These are phyloP conservation scores for Pseudogymnoascus sp. DNA, from an alignment of 2,329 filamentous ascomycete species.

Conservation along the genomic window DNA sequence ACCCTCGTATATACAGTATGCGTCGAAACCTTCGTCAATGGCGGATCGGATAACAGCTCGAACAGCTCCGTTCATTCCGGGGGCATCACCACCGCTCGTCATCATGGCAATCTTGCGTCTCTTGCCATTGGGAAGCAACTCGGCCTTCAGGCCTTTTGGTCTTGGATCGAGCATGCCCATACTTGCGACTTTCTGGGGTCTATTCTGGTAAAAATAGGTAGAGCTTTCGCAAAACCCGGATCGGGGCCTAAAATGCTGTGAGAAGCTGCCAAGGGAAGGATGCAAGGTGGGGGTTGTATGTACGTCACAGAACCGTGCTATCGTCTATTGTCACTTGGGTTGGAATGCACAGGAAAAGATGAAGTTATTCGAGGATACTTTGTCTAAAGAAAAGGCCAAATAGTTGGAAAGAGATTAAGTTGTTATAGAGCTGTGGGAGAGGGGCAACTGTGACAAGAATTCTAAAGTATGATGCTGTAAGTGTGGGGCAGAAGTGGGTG, in stretches of 20 bases:
- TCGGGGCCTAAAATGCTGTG: neutral
- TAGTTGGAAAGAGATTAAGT: neutral
- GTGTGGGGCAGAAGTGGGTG: constrained; percentile 15
- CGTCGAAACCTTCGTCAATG: constrained; percentile 73
- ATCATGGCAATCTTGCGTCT: constrained; percentile 52
- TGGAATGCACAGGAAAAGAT: neutral
- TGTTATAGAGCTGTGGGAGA: neutral
- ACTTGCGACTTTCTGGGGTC: neutral
- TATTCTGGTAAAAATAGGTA: neutral
- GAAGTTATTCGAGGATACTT: neutral
- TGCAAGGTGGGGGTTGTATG: constrained; percentile 1
- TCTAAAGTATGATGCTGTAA: constrained; percentile 8
- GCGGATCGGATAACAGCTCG: constrained; percentile 79
- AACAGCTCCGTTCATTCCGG: constrained; percentile 67
- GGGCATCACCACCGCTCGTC: constrained; percentile 67
- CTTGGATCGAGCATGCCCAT: constrained; percentile 4
- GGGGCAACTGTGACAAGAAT: constrained; percentile 5
- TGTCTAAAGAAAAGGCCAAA: neutral
- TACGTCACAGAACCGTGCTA: neutral
- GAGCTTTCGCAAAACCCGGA: neutral
- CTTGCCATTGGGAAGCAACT: constrained; percentile 18
- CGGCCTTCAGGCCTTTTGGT: neutral
- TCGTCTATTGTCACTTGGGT: neutral
- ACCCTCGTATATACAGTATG: constrained; percentile 80
- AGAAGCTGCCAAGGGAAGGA: neutral